Conservation (phyloP, 768 basidiomycete genomes). For the Chiua virens region DNA sequence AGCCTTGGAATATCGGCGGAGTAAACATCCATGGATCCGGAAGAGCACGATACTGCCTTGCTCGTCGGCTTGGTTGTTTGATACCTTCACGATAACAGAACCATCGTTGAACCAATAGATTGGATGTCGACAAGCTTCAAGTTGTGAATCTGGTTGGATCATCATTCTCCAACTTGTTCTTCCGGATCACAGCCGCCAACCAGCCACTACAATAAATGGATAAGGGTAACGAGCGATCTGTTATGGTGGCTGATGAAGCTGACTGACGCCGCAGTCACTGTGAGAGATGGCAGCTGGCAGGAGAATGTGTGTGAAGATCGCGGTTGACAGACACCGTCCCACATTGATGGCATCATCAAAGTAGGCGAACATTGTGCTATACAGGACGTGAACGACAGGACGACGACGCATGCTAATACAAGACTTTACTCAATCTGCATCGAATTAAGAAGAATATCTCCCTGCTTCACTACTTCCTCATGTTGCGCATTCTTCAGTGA, state of each 20-base stretch:
- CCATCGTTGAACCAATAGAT: conserved; percentile 70
- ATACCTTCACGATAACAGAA: conserved; percentile 49
- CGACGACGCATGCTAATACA: conserved; percentile 41
- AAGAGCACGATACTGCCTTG: conserved; percentile 37
- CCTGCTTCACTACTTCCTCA: conserved; percentile 90
- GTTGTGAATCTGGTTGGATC: background rate
- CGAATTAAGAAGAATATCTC: conserved; percentile 84
- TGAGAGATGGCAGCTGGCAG: too few species aligned
- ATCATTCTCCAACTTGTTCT: background rate
- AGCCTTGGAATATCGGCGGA: conserved; percentile 49
- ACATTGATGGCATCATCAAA: too few species aligned
- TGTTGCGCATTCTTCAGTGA: conserved; percentile 83
- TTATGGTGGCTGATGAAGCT: background rate
- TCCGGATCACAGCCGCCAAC: conserved; percentile 5
- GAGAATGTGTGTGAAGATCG: too few species aligned
- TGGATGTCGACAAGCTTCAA: conserved; percentile 36
- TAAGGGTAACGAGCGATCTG: conserved; percentile 6
- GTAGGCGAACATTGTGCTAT: too few species aligned
- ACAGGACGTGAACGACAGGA: background rate
- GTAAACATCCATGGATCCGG: conserved; percentile 54
- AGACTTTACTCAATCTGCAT: conserved; percentile 92
- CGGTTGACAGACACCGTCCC: too few species aligned
- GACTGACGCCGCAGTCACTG: too few species aligned
- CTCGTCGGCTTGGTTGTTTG: conserved; percentile 20
- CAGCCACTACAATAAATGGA: conserved; percentile 5